phyloP scores from a whole-genome alignment of 345 rosid genomes.

The Salix suchowensis region DNA sequence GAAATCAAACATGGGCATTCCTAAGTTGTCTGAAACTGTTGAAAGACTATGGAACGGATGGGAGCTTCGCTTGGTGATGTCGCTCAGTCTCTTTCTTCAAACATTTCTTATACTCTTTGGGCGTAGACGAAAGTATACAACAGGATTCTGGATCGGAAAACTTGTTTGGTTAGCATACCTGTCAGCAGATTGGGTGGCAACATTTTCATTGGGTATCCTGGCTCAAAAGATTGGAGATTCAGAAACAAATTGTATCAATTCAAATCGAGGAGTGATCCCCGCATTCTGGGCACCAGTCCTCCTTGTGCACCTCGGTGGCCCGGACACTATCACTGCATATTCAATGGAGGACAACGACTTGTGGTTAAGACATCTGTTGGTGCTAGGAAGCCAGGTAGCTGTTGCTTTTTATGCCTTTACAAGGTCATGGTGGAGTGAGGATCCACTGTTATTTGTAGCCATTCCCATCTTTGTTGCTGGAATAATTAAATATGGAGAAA shows the following conservation, averaged over 20 bases:
- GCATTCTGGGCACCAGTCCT: conserved; percentile 3
- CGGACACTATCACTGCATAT: conserved; percentile 23
- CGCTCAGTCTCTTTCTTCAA: not conserved
- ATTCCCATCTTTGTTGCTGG: conserved; percentile 14
- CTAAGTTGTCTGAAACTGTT: too few species aligned
- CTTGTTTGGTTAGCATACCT: not conserved
- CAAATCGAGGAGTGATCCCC: not conserved
- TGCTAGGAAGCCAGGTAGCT: conserved; percentile 14
- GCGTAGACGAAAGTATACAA: too few species aligned
- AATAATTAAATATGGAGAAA: conserved; percentile 41
- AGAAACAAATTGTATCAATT: not conserved
- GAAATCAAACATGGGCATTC: too few species aligned
- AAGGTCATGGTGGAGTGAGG: not conserved
- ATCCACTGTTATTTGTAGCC: not conserved
- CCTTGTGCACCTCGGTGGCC: not conserved
- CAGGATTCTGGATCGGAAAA: too few species aligned
- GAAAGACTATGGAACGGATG: not conserved
- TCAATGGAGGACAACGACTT: conserved; percentile 35
- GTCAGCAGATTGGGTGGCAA: not conserved
- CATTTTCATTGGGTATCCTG: not conserved
- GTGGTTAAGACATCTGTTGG: conserved; percentile 34
- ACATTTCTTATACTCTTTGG: too few species aligned
- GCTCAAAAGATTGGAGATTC: not conserved
- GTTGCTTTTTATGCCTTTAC: conserved; percentile 21
- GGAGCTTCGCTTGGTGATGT: not conserved